Evolutionary conservation across 805 yeast species (phyloP), one percentile per base, ranked within the genome.

Genomic region (Myxozyma geophila): DNA sequence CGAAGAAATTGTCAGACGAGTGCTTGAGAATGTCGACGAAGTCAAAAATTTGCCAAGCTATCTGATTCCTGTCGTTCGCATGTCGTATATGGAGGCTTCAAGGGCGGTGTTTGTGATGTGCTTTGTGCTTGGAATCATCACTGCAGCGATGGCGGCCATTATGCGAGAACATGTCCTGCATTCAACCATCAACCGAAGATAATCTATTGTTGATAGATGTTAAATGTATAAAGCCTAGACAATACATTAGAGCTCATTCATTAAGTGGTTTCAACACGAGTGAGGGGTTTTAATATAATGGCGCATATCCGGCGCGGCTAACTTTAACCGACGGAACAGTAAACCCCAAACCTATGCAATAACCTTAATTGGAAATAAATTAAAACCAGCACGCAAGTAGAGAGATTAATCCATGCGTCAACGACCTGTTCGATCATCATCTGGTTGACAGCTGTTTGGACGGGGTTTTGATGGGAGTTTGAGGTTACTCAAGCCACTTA

Each of bases 121-220:
- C 43, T 57, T 55, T 28, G 51, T 49, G 23, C 60, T 65, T 33
- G 68, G 61, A 7, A 47, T 63, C 4, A 40, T 40, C 7, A 54
- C 64, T 7, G 64, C 60, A 15, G 67, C 58, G 7, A 59, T 43
- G 56, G 50, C 67, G 33, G 51, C 51, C 28, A 49, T 65, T 6
- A 65, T 65, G 68, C 28, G 67, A 12, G 68, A 65, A 54, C 68
- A 65, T 48, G 64, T 63, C 15, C 51, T 65, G 59, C 67, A 63
- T 47, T 47, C 56, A 17, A 62, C 68, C 8, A 40, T 64, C 21
- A 43, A 54, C 23, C n/a, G 67, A 47, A 47, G 67, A 36, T 62
- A 39, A 36, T 23, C 9, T 15, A n/a, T 10, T 17, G 37, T 23
- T 21, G 21, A 41, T 44, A 19, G 10, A 46, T 28, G 28, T 28